Evolutionary conservation across 2,329 filamentous ascomycete species (phyloP), one percentile per base, ranked within the genome.

Genomic region (Aspergillus quadricinctus): DNA sequence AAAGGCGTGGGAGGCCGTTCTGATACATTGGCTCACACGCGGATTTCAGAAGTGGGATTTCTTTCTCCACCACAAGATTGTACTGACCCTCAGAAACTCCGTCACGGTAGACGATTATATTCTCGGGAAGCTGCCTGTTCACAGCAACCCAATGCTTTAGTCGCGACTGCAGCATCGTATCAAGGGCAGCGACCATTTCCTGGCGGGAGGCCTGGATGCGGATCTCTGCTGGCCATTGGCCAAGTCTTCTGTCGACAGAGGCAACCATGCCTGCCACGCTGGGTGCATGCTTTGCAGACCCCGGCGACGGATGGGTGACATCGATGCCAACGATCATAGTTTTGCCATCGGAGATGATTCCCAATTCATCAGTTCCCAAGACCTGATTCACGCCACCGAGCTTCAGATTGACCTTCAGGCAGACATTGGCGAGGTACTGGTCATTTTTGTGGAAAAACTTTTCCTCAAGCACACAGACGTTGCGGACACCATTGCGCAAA

Each of bases 51-150:
- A 66, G 65, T 0, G 73, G 73, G 0, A 95, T 78, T 71, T 97
- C 92, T 0, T 81, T 59, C 0, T 83, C 75, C 0, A 94, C 74
- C 0, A 96, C 87, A 21, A 81, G 77, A 0, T 79, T 66, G 71
- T 92, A 96, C 63, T 96, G 91, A 0, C 90, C 87, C 65, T 96
- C 92, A 0, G 90, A 94, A 0, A 97, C 90, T 37, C 92, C 92
- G 64, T 96, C 92, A 27, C 92, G 87, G 76, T 90, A 97, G 48
- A 96, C 83, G 59, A 97, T 75, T 46, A 96, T 88, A 64, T 91
- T 89, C 23, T 85, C 80, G 0, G 92, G 91, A 0, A 87, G 77
- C 0, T 68, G 63, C 2, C 77, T 73, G 68, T 90, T 89, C 48
- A 79, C 69, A 48, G 77, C 77, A 37, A 77, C 73, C 88, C 89